Evolutionary conservation across 768 basidiomycete species (phyloP), one percentile per base, ranked within the genome.

Genomic region (Neoboletus brunneissimus): DNA sequence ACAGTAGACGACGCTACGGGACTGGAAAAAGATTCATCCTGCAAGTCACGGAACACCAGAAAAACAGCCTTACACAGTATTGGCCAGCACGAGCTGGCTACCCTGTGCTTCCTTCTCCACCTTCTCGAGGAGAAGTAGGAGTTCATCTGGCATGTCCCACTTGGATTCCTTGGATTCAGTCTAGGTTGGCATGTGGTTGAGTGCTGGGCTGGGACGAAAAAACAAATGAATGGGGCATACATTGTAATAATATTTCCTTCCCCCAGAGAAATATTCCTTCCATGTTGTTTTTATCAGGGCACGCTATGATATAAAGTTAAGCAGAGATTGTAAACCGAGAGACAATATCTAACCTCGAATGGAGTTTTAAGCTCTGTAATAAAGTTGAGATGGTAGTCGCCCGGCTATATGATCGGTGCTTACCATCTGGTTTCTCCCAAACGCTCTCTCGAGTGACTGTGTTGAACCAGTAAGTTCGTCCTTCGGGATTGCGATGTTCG

Each of bases 381-480:
- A 51, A n/a, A 32, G 16, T 35, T 60, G n/a, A 62, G 43, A 51
- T 48, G 29, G 56, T 37, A 35, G 48, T 52, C 18, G 18, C 18
- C 48, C 35, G 45, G 20, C 49, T 34, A 45, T 38, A 46, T 31
- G 51, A 54, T 53, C 10, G 29, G 51, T 48, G 65, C 81, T 64
- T 64, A 90, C 90, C 91, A 71, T 95, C 91, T 57, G 97, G 97
- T 70, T 98, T 99, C 75, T 98, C 95, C 96, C 95, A 98, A 51
- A 95, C 93, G 67, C 94, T 96, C 64, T 92, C 90, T 65, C 88
- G 85, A 4, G 89, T 91, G 11, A 78, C 81, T 0, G 91, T 86
- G 69, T 97, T 94, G 74, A 94, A 94, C 95, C 95, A 98, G 67
- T 98, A 98, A 0, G 91, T 93, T n/a, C 94, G 80, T n/a, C 94